Evolutionary conservation across 805 yeast species (phyloP).

Genomic region (Maudiozyma bulderi): DNA sequence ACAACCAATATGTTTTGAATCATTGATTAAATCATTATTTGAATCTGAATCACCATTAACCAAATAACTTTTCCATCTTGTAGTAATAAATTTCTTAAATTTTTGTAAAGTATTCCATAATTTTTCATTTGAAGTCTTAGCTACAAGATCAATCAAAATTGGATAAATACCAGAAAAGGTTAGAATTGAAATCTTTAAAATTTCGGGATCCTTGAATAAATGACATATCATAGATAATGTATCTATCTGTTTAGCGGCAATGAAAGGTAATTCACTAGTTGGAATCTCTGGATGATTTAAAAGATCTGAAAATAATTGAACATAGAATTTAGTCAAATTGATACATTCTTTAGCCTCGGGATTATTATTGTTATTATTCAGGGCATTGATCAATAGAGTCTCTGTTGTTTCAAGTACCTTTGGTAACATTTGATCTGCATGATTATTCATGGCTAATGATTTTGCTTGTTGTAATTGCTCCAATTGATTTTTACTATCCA

Average conservation of each 20-base stretch:
- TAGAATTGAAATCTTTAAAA: constrained; percentile 32
- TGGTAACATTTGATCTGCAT: constrained; percentile 23
- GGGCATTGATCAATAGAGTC: constrained; percentile 9
- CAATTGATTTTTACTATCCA: constrained; percentile 5
- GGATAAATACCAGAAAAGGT: constrained; percentile 39
- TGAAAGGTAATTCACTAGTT: constrained; percentile 24
- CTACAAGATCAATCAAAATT: constrained; percentile 36
- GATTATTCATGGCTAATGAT: constrained; percentile 24
- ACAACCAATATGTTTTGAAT: constrained; percentile 45
- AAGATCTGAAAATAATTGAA: constrained; percentile 18
- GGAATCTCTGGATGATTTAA: constrained; percentile 17
- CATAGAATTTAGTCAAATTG: constrained; percentile 16
- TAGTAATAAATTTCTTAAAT: constrained; percentile 51
- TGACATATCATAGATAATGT: constrained; percentile 17
- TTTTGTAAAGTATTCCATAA: constrained; percentile 48
- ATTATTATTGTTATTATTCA: constrained; percentile 4
- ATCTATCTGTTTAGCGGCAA: constrained; percentile 22
- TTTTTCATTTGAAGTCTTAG: constrained; percentile 30
- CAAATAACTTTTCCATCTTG: constrained; percentile 43
- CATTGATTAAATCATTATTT: constrained; percentile 28
- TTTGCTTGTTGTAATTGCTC: constrained; percentile 25
- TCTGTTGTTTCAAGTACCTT: constrained; percentile 27
- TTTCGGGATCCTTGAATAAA: constrained; percentile 20
- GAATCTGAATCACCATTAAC: constrained; percentile 19
- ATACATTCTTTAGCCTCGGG: not conserved